Evolutionary conservation across 805 yeast genomes (phyloP), one percentile per base, ranked within the genome.

Genomic region (Wickerhamiella lipophila): DNA sequence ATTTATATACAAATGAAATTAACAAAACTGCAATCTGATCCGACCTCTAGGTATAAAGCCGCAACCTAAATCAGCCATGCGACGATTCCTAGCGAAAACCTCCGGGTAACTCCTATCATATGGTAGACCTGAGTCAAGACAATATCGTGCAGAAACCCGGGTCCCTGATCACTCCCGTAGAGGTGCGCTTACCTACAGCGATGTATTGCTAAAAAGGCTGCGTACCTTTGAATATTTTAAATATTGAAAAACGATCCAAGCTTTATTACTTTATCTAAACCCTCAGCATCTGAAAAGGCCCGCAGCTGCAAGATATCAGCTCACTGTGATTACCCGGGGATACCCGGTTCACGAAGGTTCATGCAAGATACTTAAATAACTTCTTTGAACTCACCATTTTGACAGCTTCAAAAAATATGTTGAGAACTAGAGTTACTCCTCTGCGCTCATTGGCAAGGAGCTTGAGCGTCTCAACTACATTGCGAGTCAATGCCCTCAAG

Each of bases 401-500:
- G 11, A 38, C 25, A 38, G 25, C 16, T 19, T 6, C 26, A 5
- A n/a, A 13, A 9, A 38, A 38, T 3, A 38, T 38, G 42, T 19
- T 38, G 42, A 38, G 42, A 38, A 38, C 42, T 19, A 38, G 26
- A 38, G 21, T 38, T 38, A 22, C 42, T 38, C 42, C 42, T 9
- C 25, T 38, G 6, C 42, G 42, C 16, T 21, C 26, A 21, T 13
- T 38, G n/a, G 42, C 43, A 8, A 22, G 43, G 30, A 40, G 43
- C n/a, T 23, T 40, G 21, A 40, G 43, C 19, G 30, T 40, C 30
- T 40, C 43, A 7, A 40, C 43, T n/a, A 40, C 30, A 5, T 23
- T 40, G 16, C 16, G 43, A 7, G 30, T 30, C 12, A 43, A 52
- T 26, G 54, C 53, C 6, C 39, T 55, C 42, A 34, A 27, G 35